Base-by-base conservation (phyloP, 495 filamentous ascomycete species). In the Monascus purpureus region DNA sequence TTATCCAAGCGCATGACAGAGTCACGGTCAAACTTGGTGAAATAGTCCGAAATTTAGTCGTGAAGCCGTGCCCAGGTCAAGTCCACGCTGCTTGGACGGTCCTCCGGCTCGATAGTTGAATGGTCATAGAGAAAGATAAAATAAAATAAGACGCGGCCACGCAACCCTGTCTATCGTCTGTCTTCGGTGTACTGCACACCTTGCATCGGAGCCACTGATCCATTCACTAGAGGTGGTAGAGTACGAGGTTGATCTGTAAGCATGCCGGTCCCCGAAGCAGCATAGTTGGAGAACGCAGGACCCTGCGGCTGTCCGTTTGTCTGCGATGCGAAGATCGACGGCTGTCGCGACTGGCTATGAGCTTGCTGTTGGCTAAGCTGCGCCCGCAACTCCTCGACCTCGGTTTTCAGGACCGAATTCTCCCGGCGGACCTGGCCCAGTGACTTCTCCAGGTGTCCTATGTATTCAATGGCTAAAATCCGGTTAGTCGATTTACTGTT, bases 131-230 rank as follows among this genome's bases (percentile, higher is more conserved):
- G 37, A 35, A 33, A n/a, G n/a, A n/a, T n/a, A n/a, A n/a, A n/a
- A n/a, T n/a, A n/a, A n/a, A n/a, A n/a, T n/a, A n/a, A n/a, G n/a
- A n/a, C n/a, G n/a, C n/a, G n/a, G n/a, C n/a, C n/a, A n/a, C n/a
- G n/a, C n/a, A n/a, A n/a, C n/a, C n/a, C n/a, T 9, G 33, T 17
- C 37, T 52, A 67, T 24, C 64, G 55, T 38, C 61, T 53, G 31
- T 67, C 65, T 32, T 70, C 63, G 13, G 61, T 59, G 41, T 72
- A 72, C 41, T 72, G 66, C 9, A 72, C 61, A 14, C 68, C 68
- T 45, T 72, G 68, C 68, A 72, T 72, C 12, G 62, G 55, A n/a
- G 65, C 63, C 8, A 52, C 49, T 1, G 60, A 57, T 1, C 65
- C 62, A 38, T 65, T 68, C 45, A 64, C 59, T 12, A 70, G 50